Evolutionary conservation across 1,139 yeast species (phyloP), one percentile per base, ranked within the genome.

Genomic region (Taphrina flavorubra): DNA sequence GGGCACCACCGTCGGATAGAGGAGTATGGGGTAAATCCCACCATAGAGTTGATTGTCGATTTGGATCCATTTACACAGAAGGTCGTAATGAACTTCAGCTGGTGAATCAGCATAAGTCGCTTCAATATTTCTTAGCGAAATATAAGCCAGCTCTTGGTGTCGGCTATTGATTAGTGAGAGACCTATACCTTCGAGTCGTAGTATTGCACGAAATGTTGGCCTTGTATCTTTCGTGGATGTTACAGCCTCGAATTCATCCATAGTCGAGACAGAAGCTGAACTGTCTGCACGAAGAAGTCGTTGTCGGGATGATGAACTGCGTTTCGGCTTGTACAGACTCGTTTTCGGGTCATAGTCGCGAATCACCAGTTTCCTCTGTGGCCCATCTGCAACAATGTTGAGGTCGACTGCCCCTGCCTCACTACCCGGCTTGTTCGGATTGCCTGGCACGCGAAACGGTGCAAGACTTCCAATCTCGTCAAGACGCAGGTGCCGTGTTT

Each of bases 381-480:
- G 97, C 0, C 98, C 99, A 80, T 94, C 98, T 0, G 98, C 99
- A 60, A 92, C 88, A 51, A 94, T 98, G 76, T 92, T 91, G 75
- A 94, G 81, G 75, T 92, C 98, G 20, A 73, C 69, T 42, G 91
- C 92, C 13, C 61, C 56, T 14, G 25, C 61, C 34, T 63, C 51
- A 5, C 47, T 44, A 7, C 40, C 62, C n/a, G 42, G 39, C 6
- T 55, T 55, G 67, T 87, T 85, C 1, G 81, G 79, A 65, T 82
- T 84, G 14, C 68, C 68, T 11, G 77, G 76, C 56, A 78, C 71
- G 74, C 91, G 85, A 86, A 94, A 90, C 0, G 98, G 98, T 70
- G 87, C 87, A 72, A 92, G 81, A 71, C 88, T 88, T 36, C 99
- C 99, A 74, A 95, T 92, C 76, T 94, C 99, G 0, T 96, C 95